phyloP scores from a whole-genome alignment of 2,329 filamentous ascomycete genomes.

The Ophiostoma piceae region DNA sequence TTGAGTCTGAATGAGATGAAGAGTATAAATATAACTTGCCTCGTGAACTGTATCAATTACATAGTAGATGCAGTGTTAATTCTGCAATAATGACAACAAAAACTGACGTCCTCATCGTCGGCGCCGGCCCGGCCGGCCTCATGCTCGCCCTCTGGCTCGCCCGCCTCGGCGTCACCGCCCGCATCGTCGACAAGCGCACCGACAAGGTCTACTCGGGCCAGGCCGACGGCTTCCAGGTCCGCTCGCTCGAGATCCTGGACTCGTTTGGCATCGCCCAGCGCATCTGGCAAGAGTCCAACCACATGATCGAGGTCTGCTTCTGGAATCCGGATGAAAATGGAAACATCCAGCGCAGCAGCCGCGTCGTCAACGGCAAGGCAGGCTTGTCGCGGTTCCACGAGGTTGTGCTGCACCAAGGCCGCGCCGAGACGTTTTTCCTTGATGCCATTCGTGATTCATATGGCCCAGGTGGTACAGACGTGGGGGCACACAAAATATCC shows the following conservation, averaged over 20 bases:
- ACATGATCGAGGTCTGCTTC: conserved; percentile 60
- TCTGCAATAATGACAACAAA: conserved; percentile 15
- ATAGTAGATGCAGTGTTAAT: too few species aligned
- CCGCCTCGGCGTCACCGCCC: conserved; percentile 38
- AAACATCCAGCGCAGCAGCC: conserved; percentile 51
- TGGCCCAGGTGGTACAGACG: conserved; percentile 33
- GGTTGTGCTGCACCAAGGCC: conserved; percentile 64
- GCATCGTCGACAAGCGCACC: conserved; percentile 45
- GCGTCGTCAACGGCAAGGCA: conserved; percentile 58
- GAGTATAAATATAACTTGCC: too few species aligned
- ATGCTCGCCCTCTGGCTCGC: conserved; percentile 44
- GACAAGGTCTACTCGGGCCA: conserved; percentile 39
- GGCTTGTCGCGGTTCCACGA: conserved; percentile 61
- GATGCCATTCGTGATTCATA: conserved; percentile 35
- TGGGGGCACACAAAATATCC: conserved; percentile 31
- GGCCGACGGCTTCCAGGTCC: conserved; percentile 50
- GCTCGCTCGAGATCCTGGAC: conserved; percentile 67
- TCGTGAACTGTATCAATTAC: too few species aligned
- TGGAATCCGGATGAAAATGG: conserved; percentile 58
- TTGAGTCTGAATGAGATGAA: too few species aligned
- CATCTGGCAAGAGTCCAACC: conserved; percentile 61
- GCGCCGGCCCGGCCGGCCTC: conserved; percentile 30
- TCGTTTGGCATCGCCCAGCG: conserved; percentile 62
- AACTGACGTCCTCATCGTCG: conserved; percentile 27
- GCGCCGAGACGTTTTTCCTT: conserved; percentile 62